A percentile compares a stretch with the other conserved stretches of the same genome.
These are phyloP conservation scores for Nemania abortiva DNA, from an alignment of 2,329 filamentous ascomycete genomes.

Conservation along the genomic window DNA sequence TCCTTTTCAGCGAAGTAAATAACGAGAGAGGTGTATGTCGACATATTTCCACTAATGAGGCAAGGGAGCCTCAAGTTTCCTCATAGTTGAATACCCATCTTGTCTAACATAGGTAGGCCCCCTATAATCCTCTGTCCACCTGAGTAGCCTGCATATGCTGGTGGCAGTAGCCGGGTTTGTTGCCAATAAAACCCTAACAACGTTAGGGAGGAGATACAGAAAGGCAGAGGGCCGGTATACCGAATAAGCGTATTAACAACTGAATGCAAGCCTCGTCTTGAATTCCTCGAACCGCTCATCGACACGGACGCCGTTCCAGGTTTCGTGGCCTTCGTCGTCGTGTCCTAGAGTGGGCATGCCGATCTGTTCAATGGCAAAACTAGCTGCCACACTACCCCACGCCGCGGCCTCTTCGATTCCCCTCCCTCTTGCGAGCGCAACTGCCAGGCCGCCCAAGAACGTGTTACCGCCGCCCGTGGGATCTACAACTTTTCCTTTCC, in stretches of 20 bases:
- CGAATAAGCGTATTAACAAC: constrained; percentile 20
- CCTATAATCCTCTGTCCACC: not conserved
- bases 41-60: not conserved
- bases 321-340: constrained; percentile 62
- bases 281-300: constrained; percentile 66
- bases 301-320: constrained; percentile 71
- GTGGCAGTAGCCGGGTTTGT: not conserved
- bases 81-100: not conserved
- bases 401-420: constrained; percentile 76
- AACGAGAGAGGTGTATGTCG: not conserved
- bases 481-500: constrained; percentile 74
- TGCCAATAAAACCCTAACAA: not conserved
- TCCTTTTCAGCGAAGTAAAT: not conserved
- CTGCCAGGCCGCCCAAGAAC: constrained; percentile 75
- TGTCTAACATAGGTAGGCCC: not conserved
- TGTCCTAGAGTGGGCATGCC: constrained; percentile 75
- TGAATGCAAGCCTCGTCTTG: constrained; percentile 55
- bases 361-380: constrained; percentile 94
- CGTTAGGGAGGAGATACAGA: not conserved
- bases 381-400: constrained; percentile 86
- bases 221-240: not conserved
- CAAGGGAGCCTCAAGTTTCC: not conserved
- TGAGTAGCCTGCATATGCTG: not conserved
- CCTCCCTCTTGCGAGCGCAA: constrained; percentile 70
- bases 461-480: constrained; percentile 95